Base-by-base conservation (phyloP, 768 basidiomycete species). In the Suillus fuscotomentosus region DNA sequence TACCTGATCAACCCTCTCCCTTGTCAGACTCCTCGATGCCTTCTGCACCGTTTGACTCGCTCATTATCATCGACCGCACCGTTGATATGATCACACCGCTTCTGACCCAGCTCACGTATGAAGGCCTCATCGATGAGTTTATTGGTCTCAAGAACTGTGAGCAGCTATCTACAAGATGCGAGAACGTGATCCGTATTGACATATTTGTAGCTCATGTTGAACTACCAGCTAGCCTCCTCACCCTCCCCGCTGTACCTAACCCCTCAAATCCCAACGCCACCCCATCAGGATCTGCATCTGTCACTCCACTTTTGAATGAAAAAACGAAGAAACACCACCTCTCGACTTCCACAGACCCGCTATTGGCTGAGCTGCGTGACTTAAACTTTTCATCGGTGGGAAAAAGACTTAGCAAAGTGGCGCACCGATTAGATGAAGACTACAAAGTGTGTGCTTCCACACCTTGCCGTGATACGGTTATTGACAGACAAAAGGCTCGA, bases 11-110 rank as follows among this genome's bases (percentile, higher is more conserved):
- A 22, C 57, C 64, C 11, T 68, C 80, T 2, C 75, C 72, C 48
- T 75, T 77, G 14, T 80, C 83, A 27, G 76, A 77, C 11, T 74
- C 83, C 3, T 71, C 82, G 7, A 76, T 83, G 10, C 73, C 81
- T 11, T 84, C 86, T 3, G 85, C 86, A 17, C 85, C 82, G 60
- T 83, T 99, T 61, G 97, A 99, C 73, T 89, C 88, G 15, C 78
- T 99, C 65, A 89, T 99, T 68, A 82, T 99, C 43, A 70, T 99
- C 63, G 97, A 99, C 75, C 88, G 97, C 56, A 87, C 88, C 41
- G 88, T 92, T 11, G 97, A 99, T 71, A 92, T 98, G 91, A 88
- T 99, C 65, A 97, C 97, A 0, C 95, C 97, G 1, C 81, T 99
- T 60, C 85, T 97, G 54, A 99, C 97, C 3, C 96, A 99, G 71